Evolutionary conservation across 805 yeast species (phyloP), one percentile per base, ranked within the genome.

Genomic region (Candida railenensis): DNA sequence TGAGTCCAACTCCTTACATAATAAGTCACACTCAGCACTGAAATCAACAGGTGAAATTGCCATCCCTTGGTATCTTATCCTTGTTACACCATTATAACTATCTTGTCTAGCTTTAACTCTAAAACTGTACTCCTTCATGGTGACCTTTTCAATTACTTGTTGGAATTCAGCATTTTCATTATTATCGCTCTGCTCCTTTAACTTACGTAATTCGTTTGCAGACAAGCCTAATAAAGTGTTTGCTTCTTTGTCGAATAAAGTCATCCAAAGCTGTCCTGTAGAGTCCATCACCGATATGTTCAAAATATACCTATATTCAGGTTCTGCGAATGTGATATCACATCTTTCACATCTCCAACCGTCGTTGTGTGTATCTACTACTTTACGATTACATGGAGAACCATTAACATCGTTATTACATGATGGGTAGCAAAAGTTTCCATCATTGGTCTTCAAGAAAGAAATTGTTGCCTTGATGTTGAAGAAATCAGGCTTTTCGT

Each of bases 341-440:
- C 98, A 91, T 63, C 85, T 86, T 63, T 91, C 98, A 73, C 99
- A 94, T 65, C 96, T 81, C 96, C 96, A 91, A 15, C 83, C 73
- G 12, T 86, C 89, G 22, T 19, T 36, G 52, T 67, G 72, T 58
- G 81, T 85, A 58, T 88, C 88, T 38, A 86, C 70, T 25, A 90
- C 89, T 67, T 94, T 94, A 61, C 90, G 83, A 62, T 84, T 84
- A 73, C 99, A 94, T 4, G 65, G 48, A 19, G 45, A 34, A 2
- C 28, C 25, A 37, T 53, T 54, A 34, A 63, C 59, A 40, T 81
- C 85, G 40, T 78, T 73, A 32, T 77, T 71, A 68, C 99, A 94
- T 7, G 98, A 94, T 14, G 98, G 96, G 64, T 94, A 94, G 40
- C 88, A 81, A 63, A 91, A 82, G 55, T 78, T 85, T 18, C 39